Base-by-base conservation (phyloP, 2,329 filamentous ascomycete species). In the Pseudohalonectria lignicola region DNA sequence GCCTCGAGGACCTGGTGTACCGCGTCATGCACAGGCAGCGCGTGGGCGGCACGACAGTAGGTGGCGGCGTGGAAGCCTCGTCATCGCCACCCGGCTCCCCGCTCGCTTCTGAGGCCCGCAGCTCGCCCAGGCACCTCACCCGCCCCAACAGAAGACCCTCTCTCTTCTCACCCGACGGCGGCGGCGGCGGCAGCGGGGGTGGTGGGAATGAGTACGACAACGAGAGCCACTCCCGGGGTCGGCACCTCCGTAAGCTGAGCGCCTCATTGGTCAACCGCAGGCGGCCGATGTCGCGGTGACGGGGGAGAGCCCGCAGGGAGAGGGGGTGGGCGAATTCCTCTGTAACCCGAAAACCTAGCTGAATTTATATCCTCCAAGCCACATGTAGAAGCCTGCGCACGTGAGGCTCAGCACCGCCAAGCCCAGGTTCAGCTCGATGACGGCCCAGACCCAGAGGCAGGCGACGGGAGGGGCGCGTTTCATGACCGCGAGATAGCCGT, bases 391-490 rank as follows among this genome's bases (percentile, higher is more conserved):
- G 2, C 50, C 64, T 2, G 65, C 61, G 2, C 60, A 46, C 3
- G 56, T 53, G 26, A 80, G 53, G 46, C 75, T 80, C 11, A 59
- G 47, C 2, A 80, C 62, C 1, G 83, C 84, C 51, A 74, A 78
- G 1, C 67, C 52, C 30, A 94, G 63, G 39, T 86, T 72, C 61
- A 95, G 71, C 63, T 98, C 92, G 34, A 96, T 71, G 17, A 96
- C 80, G 23, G 82, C 78, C 87, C 90, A 96, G 4, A 96, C 73
- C 88, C 90, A 96, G 15, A 96, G 58, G 30, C 85, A 90, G 0
- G 86, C 92, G 12, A 95, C 57, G 5, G 87, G 79, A n/a, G 92
- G 92, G 1, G 87, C 83, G 45, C 77, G 79, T 64, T 94, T 93
- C 86, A 96, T 88, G 16, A 94, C 79, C 6, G 83, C 82, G 48